phyloP scores from a whole-genome alignment of 495 filamentous ascomycete species.

The Podospora comata region DNA sequence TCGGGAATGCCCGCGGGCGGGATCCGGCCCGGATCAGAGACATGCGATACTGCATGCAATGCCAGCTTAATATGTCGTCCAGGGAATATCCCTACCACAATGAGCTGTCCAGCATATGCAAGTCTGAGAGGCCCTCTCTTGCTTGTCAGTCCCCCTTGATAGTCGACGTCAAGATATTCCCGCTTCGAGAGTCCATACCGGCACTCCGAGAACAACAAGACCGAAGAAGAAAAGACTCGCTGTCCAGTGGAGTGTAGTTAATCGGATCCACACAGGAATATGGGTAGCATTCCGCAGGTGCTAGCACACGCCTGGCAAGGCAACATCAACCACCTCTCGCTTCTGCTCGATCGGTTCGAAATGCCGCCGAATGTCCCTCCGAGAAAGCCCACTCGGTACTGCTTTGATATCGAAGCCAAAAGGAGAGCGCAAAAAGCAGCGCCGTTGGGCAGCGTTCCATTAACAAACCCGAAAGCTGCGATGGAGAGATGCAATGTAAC shows the following conservation, averaged over 20 bases:
- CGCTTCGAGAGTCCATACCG: background rate
- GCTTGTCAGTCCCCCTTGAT: background rate
- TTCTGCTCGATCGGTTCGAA: conserved; percentile 13
- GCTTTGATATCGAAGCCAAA: background rate
- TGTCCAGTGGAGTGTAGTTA: background rate
- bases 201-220: background rate
- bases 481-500: conserved; percentile 37
- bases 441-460: conserved; percentile 27
- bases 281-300: background rate
- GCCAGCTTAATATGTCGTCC: background rate
- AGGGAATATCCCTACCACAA: conserved; percentile 3
- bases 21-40: conserved; percentile 9
- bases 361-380: conserved; percentile 8
- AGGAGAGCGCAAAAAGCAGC: conserved; percentile 1
- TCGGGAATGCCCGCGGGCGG: conserved; percentile 1
- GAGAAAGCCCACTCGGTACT: background rate
- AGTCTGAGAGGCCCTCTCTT: background rate
- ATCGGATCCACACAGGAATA: background rate
- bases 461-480: conserved; percentile 28
- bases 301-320: background rate
- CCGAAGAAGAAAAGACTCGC: background rate
- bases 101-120: background rate
- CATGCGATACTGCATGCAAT: background rate
- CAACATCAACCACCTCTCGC: background rate
- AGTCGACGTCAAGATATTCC: background rate